Conservation (phyloP, 164 flowering plant species). For the Macadamia tetraphylla region DNA sequence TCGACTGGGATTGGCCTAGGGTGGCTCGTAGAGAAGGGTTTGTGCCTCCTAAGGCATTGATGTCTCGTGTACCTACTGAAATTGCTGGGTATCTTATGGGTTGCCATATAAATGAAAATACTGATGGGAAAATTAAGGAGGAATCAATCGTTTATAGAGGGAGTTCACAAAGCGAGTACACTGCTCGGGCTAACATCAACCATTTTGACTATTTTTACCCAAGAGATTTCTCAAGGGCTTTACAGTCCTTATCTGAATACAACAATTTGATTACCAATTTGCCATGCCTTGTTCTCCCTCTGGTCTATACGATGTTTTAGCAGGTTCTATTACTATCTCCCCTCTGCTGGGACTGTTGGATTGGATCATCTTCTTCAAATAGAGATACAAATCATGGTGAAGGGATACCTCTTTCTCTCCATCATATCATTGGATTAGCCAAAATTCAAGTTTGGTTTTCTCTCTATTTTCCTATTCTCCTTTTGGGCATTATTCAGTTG, state of each 20-base stretch:
- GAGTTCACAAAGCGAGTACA: constrained; percentile 30
- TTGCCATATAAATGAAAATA: constrained; percentile 34
- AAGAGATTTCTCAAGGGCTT: constrained; percentile 35
- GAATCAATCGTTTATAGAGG: constrained; percentile 78
- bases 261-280: constrained; percentile 18
- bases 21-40: constrained; percentile 94
- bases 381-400: too few relatives aligned
- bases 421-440: too few relatives aligned
- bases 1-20: constrained; percentile 95
- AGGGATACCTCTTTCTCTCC: too few relatives aligned
- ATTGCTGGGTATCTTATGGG: constrained; percentile 37
- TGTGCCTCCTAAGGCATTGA: constrained; percentile 46
- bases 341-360: too few relatives aligned
- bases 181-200: constrained; percentile 15
- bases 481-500: too few relatives aligned
- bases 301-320: constrained; percentile 36
- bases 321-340: constrained; percentile 6
- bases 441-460: too few relatives aligned
- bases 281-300: constrained; percentile 35
- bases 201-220: constrained; percentile 34
- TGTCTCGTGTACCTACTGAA: constrained; percentile 39
- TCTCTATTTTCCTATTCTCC: too few relatives aligned
- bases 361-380: too few relatives aligned
- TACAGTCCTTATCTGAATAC: constrained; percentile 53
- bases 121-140: constrained; percentile 59